A percentile compares a stretch with the other conserved stretches of the same genome.
Evolutionary conservation across 805 yeast genomes (phyloP).

Genomic region (Ogataea trehalophila): DNA sequence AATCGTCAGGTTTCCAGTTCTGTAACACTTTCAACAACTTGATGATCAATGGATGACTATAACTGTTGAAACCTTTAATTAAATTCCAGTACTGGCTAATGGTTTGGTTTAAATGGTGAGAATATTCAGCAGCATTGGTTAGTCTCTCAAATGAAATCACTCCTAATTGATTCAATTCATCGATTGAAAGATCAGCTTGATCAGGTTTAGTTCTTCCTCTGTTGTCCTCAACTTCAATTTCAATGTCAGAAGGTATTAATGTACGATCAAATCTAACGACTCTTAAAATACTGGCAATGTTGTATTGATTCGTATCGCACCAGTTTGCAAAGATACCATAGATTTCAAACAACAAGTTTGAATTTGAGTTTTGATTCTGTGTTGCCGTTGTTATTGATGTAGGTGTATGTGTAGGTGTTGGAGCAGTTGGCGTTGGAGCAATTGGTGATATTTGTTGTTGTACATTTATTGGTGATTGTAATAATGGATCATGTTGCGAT

Average conservation of each 20-base stretch:
- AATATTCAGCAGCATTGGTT: slow-evolving; percentile 29
- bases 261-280: slow-evolving; percentile 5
- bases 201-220: neutral
- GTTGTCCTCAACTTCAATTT: neutral
- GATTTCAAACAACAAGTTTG: slow-evolving; percentile 14
- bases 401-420: neutral
- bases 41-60: slow-evolving; percentile 5
- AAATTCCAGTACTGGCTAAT: slow-evolving; percentile 23
- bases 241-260: slow-evolving; percentile 2
- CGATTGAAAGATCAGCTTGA: slow-evolving; percentile 7
- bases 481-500: no score
- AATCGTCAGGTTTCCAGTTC: slow-evolving; percentile 35
- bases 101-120: slow-evolving; percentile 23
- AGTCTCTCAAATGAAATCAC: slow-evolving; percentile 26
- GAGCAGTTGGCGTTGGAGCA: neutral
- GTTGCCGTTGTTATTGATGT: neutral
- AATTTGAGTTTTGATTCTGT: slow-evolving; percentile 2
- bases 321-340: slow-evolving; percentile 14
- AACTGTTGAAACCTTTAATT: slow-evolving; percentile 18
- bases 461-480: neutral
- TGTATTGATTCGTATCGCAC: slow-evolving; percentile 12
- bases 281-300: slow-evolving; percentile 4
- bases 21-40: slow-evolving; percentile 27
- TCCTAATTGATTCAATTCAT: slow-evolving; percentile 22
- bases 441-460: neutral